phyloP scores from a whole-genome alignment of 305 asterid species.

The Solanum chacoense region DNA sequence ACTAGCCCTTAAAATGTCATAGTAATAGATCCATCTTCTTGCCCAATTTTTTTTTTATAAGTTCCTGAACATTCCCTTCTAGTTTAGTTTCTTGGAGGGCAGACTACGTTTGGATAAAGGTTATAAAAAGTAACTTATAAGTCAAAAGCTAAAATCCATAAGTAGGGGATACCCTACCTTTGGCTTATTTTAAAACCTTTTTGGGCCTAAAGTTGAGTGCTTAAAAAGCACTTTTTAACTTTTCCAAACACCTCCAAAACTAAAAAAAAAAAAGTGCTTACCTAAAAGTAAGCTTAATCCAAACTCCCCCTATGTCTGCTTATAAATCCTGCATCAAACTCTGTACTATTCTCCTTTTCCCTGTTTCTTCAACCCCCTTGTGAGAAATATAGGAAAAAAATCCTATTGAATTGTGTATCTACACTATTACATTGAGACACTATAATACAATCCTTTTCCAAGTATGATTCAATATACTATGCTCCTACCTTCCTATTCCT shows the following conservation, averaged over 20 bases:
- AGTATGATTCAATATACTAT: not conserved
- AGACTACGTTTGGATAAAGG: not conserved
- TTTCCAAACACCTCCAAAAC: not conserved
- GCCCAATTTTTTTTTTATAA: not conserved
- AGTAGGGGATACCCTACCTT: not conserved
- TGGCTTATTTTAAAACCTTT: not conserved
- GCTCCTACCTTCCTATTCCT: not conserved
- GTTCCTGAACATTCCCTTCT: not conserved
- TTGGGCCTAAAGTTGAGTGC: not conserved
- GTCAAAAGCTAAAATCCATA: not conserved
- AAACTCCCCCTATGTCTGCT: not conserved
- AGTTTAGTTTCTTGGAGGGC: not conserved
- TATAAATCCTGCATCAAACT: not conserved
- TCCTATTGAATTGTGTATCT: not conserved
- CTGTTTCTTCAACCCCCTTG: not conserved
- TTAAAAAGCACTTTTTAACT: not conserved
- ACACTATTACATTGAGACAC: not conserved
- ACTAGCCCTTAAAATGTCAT: not conserved
- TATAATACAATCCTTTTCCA: not conserved
- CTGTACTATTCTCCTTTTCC: not conserved
- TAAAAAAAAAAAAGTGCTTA: not conserved
- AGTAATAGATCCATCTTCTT: not conserved
- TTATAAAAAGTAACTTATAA: not conserved
- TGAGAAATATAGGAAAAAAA: not conserved
- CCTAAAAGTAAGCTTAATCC: not conserved